Evolutionary conservation across 441 rosid genomes (phyloP), one percentile per base, ranked within the genome.

Genomic region (Oxalis stricta): DNA sequence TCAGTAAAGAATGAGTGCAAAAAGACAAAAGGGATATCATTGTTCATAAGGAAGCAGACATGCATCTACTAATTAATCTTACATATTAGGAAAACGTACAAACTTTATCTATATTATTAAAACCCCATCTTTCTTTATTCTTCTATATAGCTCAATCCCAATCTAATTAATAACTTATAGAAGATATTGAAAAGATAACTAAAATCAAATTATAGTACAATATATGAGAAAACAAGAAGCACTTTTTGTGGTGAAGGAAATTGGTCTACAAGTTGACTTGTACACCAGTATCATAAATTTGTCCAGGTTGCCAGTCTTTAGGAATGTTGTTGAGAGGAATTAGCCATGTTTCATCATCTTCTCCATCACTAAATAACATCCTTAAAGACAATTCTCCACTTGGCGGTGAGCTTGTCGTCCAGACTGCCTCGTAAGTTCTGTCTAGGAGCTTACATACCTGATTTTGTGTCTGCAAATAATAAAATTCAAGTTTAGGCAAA

Each of bases 381-480:
- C 88, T 66, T 28, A 76, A 34, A 22, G 82, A 56, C 66, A 79
- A 17, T 0, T 74, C 61, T 9, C 88, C 84, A 2, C 63, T 61
- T 1, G 79, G 88, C 0, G 82, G 84, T 0, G 79, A 64, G 31
- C 56, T 52, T 0, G 71, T 67, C 44, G 88, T 71, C 88, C 88
- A 76, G 5, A 73, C 79, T 3, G 82, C 82, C 18, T 84, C 88
- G 24, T 79, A 46, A 41, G 60, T 71, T 26, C 88, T 43, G 16
- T 76, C 84, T 73, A 79, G 44, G 17, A 76, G 70, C 75, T 76
- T 79, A 75, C 88, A 73, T 2, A 5, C 67, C 18, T 21, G 63
- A 40, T 69, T 79, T 32, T 59, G 56, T 17, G 75, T 73, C 84
- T 76, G 74, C 56, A 41, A 9, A 38, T 6, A 36, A 12, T 5